These are phyloP conservation scores for Scheffersomyces segobiensis DNA, from an alignment of 1,139 yeast species.

Conservation along the genomic window DNA sequence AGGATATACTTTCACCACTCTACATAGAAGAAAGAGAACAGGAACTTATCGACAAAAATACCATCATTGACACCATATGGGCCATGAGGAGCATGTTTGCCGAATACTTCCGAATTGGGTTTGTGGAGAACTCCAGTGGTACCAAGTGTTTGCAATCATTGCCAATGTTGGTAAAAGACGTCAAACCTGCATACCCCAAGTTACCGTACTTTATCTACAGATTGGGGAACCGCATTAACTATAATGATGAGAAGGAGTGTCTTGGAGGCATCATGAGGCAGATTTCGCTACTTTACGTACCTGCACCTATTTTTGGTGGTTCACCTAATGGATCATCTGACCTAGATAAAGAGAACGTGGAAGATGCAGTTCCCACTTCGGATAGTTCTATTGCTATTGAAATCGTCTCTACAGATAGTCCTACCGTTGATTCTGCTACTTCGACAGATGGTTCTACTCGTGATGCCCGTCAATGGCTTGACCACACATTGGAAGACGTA, in stretches of 20 bases:
- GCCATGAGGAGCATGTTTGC: constrained; percentile 70
- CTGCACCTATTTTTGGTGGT: constrained; percentile 45
- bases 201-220: constrained; percentile 67
- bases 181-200: constrained; percentile 63
- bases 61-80: constrained; percentile 28
- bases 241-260: constrained; percentile 68
- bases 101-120: constrained; percentile 70
- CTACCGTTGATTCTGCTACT: not conserved
- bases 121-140: constrained; percentile 27
- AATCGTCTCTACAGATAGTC: not conserved
- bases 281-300: constrained; percentile 72
- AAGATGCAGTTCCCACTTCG: not conserved
- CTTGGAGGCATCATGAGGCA: constrained; percentile 64
- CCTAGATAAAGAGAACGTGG: constrained; percentile 7
- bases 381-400: not conserved
- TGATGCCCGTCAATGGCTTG: constrained; percentile 18
- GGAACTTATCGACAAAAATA: constrained; percentile 18
- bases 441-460: constrained; percentile 4
- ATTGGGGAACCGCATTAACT: constrained; percentile 58
- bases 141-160: constrained; percentile 45
- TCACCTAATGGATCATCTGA: constrained; percentile 11
- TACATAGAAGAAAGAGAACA: constrained; percentile 14
- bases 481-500: constrained; percentile 50
- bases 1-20: constrained; percentile 28
- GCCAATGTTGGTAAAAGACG: constrained; percentile 68